phyloP scores from a whole-genome alignment of 2,329 filamentous ascomycete species.

The Talaromyces pinophilus region DNA sequence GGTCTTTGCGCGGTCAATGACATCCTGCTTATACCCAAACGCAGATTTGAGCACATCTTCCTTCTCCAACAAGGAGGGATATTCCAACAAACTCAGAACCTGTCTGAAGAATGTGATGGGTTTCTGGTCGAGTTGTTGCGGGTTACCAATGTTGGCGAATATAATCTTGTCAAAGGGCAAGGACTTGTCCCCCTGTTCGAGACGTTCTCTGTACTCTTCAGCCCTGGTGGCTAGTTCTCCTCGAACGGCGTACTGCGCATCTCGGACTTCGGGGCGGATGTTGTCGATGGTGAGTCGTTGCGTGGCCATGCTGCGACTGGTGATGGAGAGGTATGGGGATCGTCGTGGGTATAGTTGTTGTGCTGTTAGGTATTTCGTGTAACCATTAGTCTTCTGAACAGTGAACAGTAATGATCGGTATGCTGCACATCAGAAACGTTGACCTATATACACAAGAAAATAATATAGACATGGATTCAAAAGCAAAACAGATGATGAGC shows the following conservation, averaged over 20 bases:
- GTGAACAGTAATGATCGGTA: not conserved
- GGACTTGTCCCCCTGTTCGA: slow-evolving; percentile 55
- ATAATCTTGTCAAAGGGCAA: slow-evolving; percentile 90
- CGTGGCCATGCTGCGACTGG: slow-evolving; percentile 49
- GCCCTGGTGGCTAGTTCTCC: slow-evolving; percentile 93
- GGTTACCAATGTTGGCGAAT: slow-evolving; percentile 98
- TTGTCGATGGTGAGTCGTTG: slow-evolving; percentile 71
- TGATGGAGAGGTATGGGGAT: slow-evolving; percentile 23
- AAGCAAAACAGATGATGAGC: not conserved
- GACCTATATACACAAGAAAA: not conserved
- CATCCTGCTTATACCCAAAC: slow-evolving; percentile 87
- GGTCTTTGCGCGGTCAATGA: slow-evolving; percentile 77
- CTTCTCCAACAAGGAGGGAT: slow-evolving; percentile 80
- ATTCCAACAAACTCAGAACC: slow-evolving; percentile 88
- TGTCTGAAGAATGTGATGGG: slow-evolving; percentile 99
- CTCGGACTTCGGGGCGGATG: slow-evolving; percentile 86
- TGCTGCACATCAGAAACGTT: not conserved
- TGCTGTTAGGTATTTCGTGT: slow-evolving; percentile 5
- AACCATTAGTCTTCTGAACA: slow-evolving; percentile 1
- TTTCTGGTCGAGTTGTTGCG: slow-evolving; percentile 98
- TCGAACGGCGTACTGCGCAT: slow-evolving; percentile 92
- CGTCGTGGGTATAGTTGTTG: not conserved
- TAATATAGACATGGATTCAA: not conserved
- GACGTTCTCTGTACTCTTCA: slow-evolving; percentile 79
- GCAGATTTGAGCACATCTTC: slow-evolving; percentile 72